Evolutionary conservation across 352 stramenopile species (phyloP).

Genomic region (Globisporangium parvum): DNA sequence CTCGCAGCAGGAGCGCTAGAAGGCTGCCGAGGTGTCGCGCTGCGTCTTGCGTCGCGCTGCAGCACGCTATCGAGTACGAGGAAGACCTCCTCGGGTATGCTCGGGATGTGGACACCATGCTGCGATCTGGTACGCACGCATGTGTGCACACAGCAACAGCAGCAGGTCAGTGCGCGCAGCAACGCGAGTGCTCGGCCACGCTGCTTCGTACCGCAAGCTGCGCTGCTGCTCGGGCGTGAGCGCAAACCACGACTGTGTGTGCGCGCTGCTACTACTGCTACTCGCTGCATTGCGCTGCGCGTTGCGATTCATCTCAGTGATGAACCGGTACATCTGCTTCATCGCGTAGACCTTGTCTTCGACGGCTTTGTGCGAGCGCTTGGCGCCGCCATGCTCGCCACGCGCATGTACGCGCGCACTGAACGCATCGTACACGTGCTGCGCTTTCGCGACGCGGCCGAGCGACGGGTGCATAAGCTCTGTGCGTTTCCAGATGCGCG

Average conservation of each 20-base stretch:
- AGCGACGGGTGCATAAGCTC: constrained; percentile 28
- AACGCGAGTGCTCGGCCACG: neutral
- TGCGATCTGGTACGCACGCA: constrained; percentile 16
- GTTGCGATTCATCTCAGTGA: constrained; percentile 47
- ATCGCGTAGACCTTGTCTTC: constrained; percentile 64
- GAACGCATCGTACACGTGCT: constrained; percentile 51
- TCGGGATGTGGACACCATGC: constrained; percentile 48
- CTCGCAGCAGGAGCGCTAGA: neutral
- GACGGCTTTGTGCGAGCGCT: constrained; percentile 48
- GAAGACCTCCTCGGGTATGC: constrained; percentile 54
- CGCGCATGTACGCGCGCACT: neutral
- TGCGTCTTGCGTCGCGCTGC: constrained; percentile 12
- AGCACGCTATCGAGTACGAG: constrained; percentile 49
- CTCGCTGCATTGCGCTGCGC: constrained; percentile 16
- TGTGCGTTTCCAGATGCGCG: constrained; percentile 45
- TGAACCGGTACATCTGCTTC: constrained; percentile 76
- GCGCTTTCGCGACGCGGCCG: constrained; percentile 33
- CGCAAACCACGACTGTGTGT: constrained; percentile 47
- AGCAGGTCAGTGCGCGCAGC: neutral
- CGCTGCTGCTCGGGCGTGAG: constrained; percentile 48
- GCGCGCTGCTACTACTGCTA: constrained; percentile 3
- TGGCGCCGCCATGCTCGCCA: constrained; percentile 21
- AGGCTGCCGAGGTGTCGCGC: too few relatives aligned
- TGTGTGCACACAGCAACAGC: neutral
- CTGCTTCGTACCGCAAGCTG: constrained; percentile 23